Percentiles rank a stretch among this genome's conserved stretches.
These are phyloP conservation scores for Selaginella tamariscina DNA, from an alignment of 75 land plant species.

Conservation along the genomic window DNA sequence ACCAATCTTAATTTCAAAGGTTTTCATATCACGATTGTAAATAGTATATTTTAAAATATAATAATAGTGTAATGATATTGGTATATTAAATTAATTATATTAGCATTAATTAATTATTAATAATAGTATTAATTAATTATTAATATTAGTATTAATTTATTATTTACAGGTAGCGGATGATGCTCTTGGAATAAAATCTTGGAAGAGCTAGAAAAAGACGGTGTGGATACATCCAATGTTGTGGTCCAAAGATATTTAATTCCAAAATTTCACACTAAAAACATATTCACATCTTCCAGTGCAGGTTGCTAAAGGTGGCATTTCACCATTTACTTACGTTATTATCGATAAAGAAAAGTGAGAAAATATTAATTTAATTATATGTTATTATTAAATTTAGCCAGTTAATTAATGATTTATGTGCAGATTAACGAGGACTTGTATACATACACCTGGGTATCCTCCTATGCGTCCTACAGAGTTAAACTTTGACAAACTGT, in stretches of 20 bases:
- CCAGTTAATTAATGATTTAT: background rate
- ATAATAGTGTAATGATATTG: background rate
- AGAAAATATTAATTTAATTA: conserved; percentile 11
- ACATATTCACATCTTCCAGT: conserved; percentile 13
- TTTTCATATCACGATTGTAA: background rate
- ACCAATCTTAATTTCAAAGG: conserved; percentile 51
- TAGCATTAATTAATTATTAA: background rate
- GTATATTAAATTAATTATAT: background rate
- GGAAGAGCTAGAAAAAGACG: conserved; percentile 61
- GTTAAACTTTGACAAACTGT: conserved; percentile 30
- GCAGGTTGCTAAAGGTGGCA: conserved; percentile 72
- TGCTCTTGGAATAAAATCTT: conserved; percentile 58
- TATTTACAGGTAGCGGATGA: conserved; percentile 66
- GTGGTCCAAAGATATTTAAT: conserved; percentile 66
- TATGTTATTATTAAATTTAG: background rate
- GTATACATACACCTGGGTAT: conserved; percentile 63
- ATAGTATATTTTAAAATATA: background rate
- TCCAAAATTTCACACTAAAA: too few relatives aligned
- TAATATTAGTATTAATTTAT: too few relatives aligned
- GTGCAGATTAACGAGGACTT: conserved; percentile 76
- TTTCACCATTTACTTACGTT: conserved; percentile 77
- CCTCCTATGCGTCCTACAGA: conserved; percentile 71
- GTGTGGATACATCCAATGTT: conserved; percentile 65
- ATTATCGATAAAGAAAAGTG: conserved; percentile 79
- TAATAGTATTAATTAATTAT: background rate